Evolutionary conservation across 768 basidiomycete species (phyloP).

Genomic region (Lentinula boryana): DNA sequence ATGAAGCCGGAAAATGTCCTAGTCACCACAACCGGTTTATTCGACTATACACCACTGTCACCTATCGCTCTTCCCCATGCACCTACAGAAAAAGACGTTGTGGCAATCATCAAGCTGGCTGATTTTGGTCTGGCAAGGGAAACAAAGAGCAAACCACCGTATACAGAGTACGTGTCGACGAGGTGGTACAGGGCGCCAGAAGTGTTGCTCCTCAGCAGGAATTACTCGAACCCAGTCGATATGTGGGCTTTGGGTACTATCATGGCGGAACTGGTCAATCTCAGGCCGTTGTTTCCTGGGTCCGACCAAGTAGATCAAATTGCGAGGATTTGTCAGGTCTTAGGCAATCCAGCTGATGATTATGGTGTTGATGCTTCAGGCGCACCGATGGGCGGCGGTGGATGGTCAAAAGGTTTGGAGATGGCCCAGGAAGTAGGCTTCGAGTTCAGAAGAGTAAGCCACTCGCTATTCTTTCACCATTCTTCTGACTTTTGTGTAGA

Average conservation of each 20-base stretch:
- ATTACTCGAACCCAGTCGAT: constrained; percentile 96
- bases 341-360: constrained; percentile 84
- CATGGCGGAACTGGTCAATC: constrained; percentile 93
- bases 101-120: constrained; percentile 94
- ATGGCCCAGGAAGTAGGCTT: constrained; percentile 87
- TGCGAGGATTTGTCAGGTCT: constrained; percentile 81
- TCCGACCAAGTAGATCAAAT: constrained; percentile 92
- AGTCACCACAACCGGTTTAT: constrained; percentile 94
- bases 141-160: constrained; percentile 82
- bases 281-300: constrained; percentile 94
- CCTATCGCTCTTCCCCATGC: constrained; percentile 57
- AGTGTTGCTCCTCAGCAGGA: constrained; percentile 82
- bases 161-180: constrained; percentile 99
- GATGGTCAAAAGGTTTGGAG: constrained; percentile 80
- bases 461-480: constrained; percentile 2
- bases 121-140: constrained; percentile 97
- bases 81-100: constrained; percentile 85
- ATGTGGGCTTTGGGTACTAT: constrained; percentile 99
- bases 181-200: constrained; percentile 99
- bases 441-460: constrained; percentile 78
- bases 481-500: constrained; percentile 31
- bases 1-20: constrained; percentile 99
- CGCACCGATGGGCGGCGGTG: constrained; percentile 74
- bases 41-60: constrained; percentile 83
- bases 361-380: constrained; percentile 75